Evolutionary conservation across 2,329 filamentous ascomycete species (phyloP).

Genomic region (Cladosporium sp.): DNA sequence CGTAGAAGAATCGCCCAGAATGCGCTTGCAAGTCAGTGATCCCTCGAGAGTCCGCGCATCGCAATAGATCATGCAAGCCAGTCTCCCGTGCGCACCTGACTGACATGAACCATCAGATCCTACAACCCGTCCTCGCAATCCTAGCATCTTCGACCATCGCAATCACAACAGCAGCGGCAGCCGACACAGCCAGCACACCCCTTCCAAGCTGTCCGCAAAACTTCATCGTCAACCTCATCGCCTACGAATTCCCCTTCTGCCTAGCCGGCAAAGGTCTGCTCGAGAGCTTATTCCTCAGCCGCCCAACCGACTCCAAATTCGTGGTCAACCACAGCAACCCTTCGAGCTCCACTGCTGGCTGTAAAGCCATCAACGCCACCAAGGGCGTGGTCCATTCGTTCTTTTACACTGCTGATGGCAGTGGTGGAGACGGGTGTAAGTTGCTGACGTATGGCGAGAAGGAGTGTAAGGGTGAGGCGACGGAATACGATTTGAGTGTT

Average conservation of each 20-base stretch:
- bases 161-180: not conserved
- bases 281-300: conserved; percentile 6
- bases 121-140: not conserved
- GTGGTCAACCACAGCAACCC: not conserved
- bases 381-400: conserved; percentile 6
- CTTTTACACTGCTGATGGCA: conserved; percentile 3
- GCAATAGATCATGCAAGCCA: no score
- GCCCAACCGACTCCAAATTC: conserved; percentile 1
- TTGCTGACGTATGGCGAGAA: not conserved
- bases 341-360: not conserved
- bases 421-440: not conserved
- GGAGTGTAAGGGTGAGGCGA: not conserved
- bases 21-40: no score
- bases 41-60: no score
- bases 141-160: not conserved
- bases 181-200: not conserved
- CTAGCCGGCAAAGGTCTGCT: not conserved
- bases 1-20: no score
- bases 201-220: not conserved
- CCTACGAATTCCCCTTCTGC: conserved; percentile 11
- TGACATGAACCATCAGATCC: not conserved
- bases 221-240: conserved; percentile 5
- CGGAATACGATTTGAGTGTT: not conserved
- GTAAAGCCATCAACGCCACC: not conserved
- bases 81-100: no score